Evolutionary conservation across 257 asterid species (phyloP).

Genomic region (Apocynum venetum): DNA sequence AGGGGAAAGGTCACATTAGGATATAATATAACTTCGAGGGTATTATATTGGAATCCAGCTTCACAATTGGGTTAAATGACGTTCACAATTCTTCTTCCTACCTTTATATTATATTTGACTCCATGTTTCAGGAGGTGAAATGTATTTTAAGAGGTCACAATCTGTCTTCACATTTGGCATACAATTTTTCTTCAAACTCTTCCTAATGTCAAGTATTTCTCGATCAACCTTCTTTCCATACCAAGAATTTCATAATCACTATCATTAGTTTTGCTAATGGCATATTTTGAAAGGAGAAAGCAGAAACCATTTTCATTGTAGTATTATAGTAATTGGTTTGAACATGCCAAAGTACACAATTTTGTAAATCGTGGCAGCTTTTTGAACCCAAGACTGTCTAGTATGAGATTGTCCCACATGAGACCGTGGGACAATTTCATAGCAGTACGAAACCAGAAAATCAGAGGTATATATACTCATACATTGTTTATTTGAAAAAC

Average conservation of each 20-base stretch:
- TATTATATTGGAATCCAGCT: no score
- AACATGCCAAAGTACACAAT: no score
- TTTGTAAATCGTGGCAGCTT: background rate
- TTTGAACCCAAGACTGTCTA: background rate
- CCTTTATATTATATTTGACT: no score
- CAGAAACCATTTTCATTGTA: background rate
- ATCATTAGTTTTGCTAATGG: background rate
- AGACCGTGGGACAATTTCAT: background rate
- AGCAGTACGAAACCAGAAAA: background rate
- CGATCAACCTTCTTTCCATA: background rate
- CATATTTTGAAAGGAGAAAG: background rate
- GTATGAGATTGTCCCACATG: background rate
- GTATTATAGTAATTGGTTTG: background rate
- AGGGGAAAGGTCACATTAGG: no score
- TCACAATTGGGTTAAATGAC: no score
- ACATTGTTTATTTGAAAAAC: constrained; percentile 5
- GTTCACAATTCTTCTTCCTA: no score
- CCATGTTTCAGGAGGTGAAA: background rate
- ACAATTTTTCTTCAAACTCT: no score
- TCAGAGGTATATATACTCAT: background rate
- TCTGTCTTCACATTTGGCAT: no score
- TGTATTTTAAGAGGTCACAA: background rate
- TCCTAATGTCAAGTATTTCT: no score
- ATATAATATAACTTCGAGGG: no score
- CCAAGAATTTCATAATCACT: background rate